Evolutionary conservation across 169 alveolate species (phyloP).

Genomic region (Plasmodium cynomolgi): DNA sequence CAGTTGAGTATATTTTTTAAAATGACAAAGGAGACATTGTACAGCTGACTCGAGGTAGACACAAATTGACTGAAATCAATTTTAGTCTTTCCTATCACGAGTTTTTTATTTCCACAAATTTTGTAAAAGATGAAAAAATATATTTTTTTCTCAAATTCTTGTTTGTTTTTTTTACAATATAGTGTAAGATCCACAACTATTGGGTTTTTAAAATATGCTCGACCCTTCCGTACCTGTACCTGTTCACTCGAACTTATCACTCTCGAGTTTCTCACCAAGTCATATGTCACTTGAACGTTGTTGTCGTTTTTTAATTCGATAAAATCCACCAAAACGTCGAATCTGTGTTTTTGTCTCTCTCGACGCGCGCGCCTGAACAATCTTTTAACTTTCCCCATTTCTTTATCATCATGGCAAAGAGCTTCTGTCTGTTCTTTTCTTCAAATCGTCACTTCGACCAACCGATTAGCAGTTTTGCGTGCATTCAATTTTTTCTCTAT

Average conservation of each 20-base stretch:
- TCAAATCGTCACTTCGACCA: background rate
- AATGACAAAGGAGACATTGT: background rate
- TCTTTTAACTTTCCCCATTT: background rate
- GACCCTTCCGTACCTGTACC: background rate
- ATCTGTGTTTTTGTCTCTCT: background rate
- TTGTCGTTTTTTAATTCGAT: background rate
- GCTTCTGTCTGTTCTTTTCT: too few relatives aligned
- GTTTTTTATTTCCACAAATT: background rate
- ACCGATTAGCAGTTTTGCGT: background rate
- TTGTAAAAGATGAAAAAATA: background rate
- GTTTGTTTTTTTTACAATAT: background rate
- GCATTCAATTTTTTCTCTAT: background rate
- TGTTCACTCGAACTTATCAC: background rate
- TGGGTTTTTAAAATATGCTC: slow-evolving; percentile 3
- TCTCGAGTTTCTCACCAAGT: background rate
- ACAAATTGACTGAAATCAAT: slow-evolving; percentile 4
- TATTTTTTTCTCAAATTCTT: background rate
- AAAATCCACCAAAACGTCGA: background rate
- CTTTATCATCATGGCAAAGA: background rate
- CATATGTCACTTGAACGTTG: slow-evolving; percentile 6
- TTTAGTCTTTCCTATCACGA: slow-evolving; percentile 7
- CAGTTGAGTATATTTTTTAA: background rate
- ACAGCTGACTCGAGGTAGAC: background rate
- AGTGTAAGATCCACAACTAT: background rate
- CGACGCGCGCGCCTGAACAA: background rate